Evolutionary conservation across 768 basidiomycete species (phyloP).

Genomic region (Phlebiopsis flavidoalba): DNA sequence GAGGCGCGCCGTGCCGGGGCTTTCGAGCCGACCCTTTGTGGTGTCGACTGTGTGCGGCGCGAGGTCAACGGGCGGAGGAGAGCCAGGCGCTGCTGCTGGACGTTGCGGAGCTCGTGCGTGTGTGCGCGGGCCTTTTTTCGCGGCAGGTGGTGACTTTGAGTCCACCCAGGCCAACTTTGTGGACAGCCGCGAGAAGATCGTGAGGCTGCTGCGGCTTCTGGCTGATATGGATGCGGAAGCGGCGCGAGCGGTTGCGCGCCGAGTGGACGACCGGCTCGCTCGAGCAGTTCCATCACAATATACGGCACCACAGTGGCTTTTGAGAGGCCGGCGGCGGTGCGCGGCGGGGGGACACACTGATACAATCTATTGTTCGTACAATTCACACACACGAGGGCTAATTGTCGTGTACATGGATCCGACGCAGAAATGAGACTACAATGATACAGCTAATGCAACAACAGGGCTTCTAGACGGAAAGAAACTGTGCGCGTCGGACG

Average conservation of each 20-base stretch:
- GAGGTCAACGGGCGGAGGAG: slow-evolving; percentile 18
- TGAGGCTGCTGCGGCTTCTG: slow-evolving; percentile 20
- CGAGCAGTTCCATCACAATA: slow-evolving; percentile 4
- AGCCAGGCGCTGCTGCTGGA: slow-evolving; percentile 18
- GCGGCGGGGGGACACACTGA: not conserved
- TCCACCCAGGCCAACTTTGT: slow-evolving; percentile 19
- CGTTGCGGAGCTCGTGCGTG: slow-evolving; percentile 19
- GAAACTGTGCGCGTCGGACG: not conserved
- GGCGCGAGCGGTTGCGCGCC: slow-evolving; percentile 12
- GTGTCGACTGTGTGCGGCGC: slow-evolving; percentile 24
- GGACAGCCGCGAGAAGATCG: slow-evolving; percentile 20
- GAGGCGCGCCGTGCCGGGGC: slow-evolving; percentile 17
- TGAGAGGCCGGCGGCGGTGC: too few species aligned
- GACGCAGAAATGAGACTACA: not conserved
- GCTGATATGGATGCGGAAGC: slow-evolving; percentile 25
- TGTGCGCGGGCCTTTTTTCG: slow-evolving; percentile 14
- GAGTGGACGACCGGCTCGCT: slow-evolving; percentile 15
- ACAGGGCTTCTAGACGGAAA: not conserved
- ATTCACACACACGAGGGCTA: not conserved
- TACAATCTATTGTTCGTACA: slow-evolving; percentile 3
- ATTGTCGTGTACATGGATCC: slow-evolving; percentile 4
- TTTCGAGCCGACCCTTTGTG: slow-evolving; percentile 21
- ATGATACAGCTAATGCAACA: slow-evolving; percentile 1
- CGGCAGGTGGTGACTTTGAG: not conserved
- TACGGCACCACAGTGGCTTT: slow-evolving; percentile 5